Conservation (phyloP, 2,329 filamentous ascomycete genomes). For the Neoascochyta sp. region DNA sequence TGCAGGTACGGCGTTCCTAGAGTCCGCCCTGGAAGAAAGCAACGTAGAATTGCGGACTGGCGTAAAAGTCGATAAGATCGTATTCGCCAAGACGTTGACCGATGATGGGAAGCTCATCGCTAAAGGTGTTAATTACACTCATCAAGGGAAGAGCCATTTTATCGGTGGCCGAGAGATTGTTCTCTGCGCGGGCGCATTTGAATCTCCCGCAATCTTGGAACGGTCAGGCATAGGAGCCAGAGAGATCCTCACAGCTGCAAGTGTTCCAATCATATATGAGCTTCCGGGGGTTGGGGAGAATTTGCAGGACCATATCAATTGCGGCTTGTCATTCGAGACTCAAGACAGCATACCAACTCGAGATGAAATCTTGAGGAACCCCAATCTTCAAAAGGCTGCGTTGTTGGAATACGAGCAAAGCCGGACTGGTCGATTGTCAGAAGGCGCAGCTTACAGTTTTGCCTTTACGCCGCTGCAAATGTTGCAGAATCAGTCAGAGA, state of each 20-base stretch:
- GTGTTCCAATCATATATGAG: slow-evolving; percentile 51
- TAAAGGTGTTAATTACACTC: slow-evolving; percentile 10
- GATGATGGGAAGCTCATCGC: slow-evolving; percentile 12
- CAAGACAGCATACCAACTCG: slow-evolving; percentile 10
- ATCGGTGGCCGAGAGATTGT: slow-evolving; percentile 11
- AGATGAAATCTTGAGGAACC: slow-evolving; percentile 8
- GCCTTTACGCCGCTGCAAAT: slow-evolving; percentile 19
- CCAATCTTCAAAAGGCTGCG: slow-evolving; percentile 9
- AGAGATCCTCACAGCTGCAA: slow-evolving; percentile 47
- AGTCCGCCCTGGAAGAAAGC: slow-evolving; percentile 13
- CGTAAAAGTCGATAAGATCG: slow-evolving; percentile 12
- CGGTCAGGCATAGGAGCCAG: slow-evolving; percentile 57
- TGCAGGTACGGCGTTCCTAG: slow-evolving; percentile 15
- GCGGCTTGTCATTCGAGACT: slow-evolving; percentile 12
- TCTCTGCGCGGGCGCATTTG: slow-evolving; percentile 47
- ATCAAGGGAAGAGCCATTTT: slow-evolving; percentile 5
- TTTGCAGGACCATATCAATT: slow-evolving; percentile 53
- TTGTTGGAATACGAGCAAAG: slow-evolving; percentile 11
- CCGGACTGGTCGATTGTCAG: slow-evolving; percentile 13
- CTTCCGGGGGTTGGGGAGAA: slow-evolving; percentile 61
- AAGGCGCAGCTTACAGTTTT: slow-evolving; percentile 18
- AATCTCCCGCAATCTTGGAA: slow-evolving; percentile 52
- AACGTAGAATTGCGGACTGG: slow-evolving; percentile 13
- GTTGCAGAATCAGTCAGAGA: slow-evolving; percentile 11
- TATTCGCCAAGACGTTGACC: slow-evolving; percentile 6